Base-by-base conservation (phyloP, 257 asterid genomes). In the Thymus quinquecostatus region DNA sequence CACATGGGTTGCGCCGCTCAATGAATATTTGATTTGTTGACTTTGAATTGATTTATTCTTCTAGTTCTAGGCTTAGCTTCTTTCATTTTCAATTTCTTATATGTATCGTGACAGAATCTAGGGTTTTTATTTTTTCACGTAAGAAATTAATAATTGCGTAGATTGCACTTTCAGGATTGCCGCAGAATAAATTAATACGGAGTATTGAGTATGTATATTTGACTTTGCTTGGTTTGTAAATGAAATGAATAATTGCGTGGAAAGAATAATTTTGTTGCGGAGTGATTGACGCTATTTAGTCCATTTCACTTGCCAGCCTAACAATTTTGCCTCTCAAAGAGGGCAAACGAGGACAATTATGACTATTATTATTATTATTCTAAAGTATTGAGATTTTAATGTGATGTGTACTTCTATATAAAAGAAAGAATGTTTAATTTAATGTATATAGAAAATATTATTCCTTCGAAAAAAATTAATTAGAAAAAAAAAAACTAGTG, bases 271-370 rank as follows among this genome's bases (percentile, higher is more conserved):
- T 10, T 36, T 65, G 29, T 77, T 69, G n/a, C 30, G 76, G 82
- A 82, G 86, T 70, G 87, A 85, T 80, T 82, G 77, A 14, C 64
- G 89, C 75, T 53, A 10, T 14, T 2, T 14, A 6, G 11, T 68
- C 60, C 30, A 69, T 44, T 28, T 70, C 59, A 41, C 71, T 66
- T 48, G 3, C 66, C 51, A 58, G 41, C 41, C 57, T 50, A 59
- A 13, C 33, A 30, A 14, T 10, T 4, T 66, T 61, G 33, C 63
- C 54, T 49, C 0, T 57, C 44, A 63, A 61, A 49, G 27, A 34
- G 10, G 61, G 61, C 41, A 60, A 41, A 12, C 5, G 2, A 57
- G 36, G 59, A 59, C 67, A 3, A 61, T 40, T 40, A 7, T 40
- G 13, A 40, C n/a, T 8, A 8, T 49, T 44, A 6, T 44, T 44